Percentiles rank a stretch among this genome's conserved stretches.
These are phyloP conservation scores for Falciphora oryzae DNA, from an alignment of 2,329 filamentous ascomycete species.

Conservation along the genomic window DNA sequence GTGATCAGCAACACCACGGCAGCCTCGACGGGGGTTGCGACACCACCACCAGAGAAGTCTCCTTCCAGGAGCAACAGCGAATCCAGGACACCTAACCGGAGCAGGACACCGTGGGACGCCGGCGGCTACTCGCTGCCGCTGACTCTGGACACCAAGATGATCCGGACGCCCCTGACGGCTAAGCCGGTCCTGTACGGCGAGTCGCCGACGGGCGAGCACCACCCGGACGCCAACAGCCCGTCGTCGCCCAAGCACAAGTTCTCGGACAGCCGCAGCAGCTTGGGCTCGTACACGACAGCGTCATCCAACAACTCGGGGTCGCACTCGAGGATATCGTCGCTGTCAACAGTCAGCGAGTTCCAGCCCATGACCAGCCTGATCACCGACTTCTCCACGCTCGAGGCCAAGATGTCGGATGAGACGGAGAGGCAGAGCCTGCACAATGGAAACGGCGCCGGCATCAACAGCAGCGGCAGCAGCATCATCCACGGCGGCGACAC, in stretches of 20 bases:
- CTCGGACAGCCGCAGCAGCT: slow-evolving; percentile 47
- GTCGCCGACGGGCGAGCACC: slow-evolving; percentile 13
- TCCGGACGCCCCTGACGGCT: slow-evolving; percentile 17
- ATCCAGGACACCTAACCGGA: slow-evolving; percentile 24
- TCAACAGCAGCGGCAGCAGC: background rate
- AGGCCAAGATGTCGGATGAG: slow-evolving; percentile 26
- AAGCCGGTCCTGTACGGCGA: slow-evolving; percentile 21
- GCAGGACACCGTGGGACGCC: slow-evolving; percentile 46
- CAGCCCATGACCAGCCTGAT: slow-evolving; percentile 27
- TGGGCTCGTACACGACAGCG: slow-evolving; percentile 41
- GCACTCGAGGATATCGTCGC: slow-evolving; percentile 49
- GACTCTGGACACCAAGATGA: slow-evolving; percentile 31
- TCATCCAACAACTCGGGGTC: slow-evolving; percentile 35
- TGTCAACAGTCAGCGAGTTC: slow-evolving; percentile 42
- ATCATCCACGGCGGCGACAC: background rate
- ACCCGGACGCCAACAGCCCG: slow-evolving; percentile 22
- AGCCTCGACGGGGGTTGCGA: slow-evolving; percentile 23
- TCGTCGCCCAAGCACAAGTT: slow-evolving; percentile 36
- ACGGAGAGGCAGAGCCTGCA: slow-evolving; percentile 4
- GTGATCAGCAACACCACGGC: slow-evolving; percentile 19
- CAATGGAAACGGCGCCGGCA: background rate
- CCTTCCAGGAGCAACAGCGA: slow-evolving; percentile 23
- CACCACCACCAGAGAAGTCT: slow-evolving; percentile 27
- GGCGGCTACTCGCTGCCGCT: slow-evolving; percentile 42
- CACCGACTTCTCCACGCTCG: slow-evolving; percentile 32